Conservation (phyloP, 1,139 yeast species). For the Suhomyces anneliseae region DNA sequence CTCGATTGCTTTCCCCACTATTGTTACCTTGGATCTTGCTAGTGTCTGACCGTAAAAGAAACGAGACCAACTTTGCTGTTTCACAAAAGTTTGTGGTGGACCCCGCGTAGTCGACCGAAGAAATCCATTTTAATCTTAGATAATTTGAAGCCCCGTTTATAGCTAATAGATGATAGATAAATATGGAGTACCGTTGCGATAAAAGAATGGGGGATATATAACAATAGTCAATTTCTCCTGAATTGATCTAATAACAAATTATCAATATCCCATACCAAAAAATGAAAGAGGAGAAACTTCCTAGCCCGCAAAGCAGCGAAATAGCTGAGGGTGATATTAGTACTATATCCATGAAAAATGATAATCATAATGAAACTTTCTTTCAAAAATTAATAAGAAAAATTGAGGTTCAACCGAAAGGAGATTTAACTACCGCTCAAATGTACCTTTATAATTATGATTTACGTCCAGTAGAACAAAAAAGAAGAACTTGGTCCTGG, state of each 20-base stretch:
- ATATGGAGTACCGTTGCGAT: neutral
- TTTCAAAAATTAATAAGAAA: slow-evolving; percentile 6
- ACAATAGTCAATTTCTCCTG: neutral
- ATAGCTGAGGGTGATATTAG: slow-evolving; percentile 44
- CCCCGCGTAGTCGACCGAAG: neutral
- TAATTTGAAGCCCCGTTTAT: neutral
- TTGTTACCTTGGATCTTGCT: neutral
- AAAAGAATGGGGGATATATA: too few relatives aligned
- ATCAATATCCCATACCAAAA: neutral
- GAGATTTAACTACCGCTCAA: slow-evolving; percentile 45
- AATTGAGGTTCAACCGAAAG: slow-evolving; percentile 28
- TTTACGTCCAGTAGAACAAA: slow-evolving; percentile 71
- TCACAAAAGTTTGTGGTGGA: neutral
- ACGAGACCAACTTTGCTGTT: neutral
- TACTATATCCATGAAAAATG: slow-evolving; percentile 15
- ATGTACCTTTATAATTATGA: slow-evolving; percentile 70
- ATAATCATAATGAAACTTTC: slow-evolving; percentile 1
- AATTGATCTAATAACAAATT: neutral
- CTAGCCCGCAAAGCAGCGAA: slow-evolving; percentile 16
- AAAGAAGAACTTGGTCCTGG: slow-evolving; percentile 78
- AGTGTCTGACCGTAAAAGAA: neutral
- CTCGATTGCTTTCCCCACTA: neutral
- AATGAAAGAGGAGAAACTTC: neutral
- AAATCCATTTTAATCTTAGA: neutral
- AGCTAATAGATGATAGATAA: too few relatives aligned